These are phyloP conservation scores for Cymbidium sinense DNA, from an alignment of 106 monocot species.

Conservation along the genomic window DNA sequence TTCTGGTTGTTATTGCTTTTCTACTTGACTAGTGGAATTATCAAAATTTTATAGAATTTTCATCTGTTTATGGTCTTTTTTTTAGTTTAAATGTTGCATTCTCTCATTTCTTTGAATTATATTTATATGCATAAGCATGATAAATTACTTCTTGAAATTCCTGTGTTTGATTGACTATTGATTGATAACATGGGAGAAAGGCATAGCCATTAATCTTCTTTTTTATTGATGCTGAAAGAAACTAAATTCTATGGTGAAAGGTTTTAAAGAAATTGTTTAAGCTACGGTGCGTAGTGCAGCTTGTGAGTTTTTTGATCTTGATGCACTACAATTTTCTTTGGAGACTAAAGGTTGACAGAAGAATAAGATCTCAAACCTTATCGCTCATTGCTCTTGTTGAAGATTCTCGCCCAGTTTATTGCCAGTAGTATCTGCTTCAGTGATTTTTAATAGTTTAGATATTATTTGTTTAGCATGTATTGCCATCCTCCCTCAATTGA, in stretches of 20 bases:
- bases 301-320: neutral
- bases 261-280: neutral
- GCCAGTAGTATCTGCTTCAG: neutral
- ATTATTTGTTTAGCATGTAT: too few relatives aligned
- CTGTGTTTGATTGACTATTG: neutral
- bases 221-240: neutral
- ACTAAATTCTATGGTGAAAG: neutral
- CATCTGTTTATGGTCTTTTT: too few relatives aligned
- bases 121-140: too few relatives aligned
- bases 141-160: neutral
- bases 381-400: neutral
- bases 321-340: neutral
- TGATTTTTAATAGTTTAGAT: neutral
- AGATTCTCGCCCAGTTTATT: neutral
- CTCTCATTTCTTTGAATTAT: too few relatives aligned
- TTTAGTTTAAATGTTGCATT: too few relatives aligned
- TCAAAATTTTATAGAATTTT: too few relatives aligned
- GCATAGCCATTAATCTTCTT: neutral
- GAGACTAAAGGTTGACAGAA: neutral
- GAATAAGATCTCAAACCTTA: neutral
- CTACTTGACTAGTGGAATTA: neutral
- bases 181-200: neutral
- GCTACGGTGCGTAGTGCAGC: neutral
- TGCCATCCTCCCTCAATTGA: too few relatives aligned
- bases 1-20: neutral